Evolutionary conservation across 495 filamentous ascomycete genomes (phyloP).

Genomic region (Hypomontagnella monticulosa): DNA sequence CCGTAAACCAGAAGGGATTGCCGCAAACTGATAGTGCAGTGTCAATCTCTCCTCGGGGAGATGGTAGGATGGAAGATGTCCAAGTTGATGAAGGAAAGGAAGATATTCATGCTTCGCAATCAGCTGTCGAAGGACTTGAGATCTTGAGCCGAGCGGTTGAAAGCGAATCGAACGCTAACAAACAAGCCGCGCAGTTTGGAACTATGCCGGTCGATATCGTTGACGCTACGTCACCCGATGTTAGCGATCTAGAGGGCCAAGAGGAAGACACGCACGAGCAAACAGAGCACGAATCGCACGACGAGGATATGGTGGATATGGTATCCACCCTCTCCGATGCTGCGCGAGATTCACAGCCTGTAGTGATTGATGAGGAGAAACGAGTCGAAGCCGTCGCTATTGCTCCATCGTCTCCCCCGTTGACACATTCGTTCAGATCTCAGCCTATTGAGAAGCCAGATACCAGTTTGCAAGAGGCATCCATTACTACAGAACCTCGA

Average conservation of each 20-base stretch:
- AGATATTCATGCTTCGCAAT: conserved; percentile 4
- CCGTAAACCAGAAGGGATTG: not conserved
- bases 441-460: conserved; percentile 9
- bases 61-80: conserved; percentile 14
- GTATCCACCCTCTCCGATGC: conserved; percentile 7
- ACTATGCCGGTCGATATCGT: conserved; percentile 8
- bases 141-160: conserved; percentile 37
- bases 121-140: conserved; percentile 43
- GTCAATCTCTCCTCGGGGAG: not conserved
- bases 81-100: conserved; percentile 28
- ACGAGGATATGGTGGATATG: conserved; percentile 32
- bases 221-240: not conserved
- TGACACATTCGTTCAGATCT: conserved; percentile 31
- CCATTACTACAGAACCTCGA: conserved; percentile 4
- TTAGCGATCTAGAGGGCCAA: not conserved
- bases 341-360: not conserved
- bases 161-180: conserved; percentile 33
- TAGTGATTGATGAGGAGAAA: conserved; percentile 1
- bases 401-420: conserved; percentile 33
- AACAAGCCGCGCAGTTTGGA: conserved; percentile 21
- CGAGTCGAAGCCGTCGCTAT: not conserved
- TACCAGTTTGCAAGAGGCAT: conserved; percentile 6
- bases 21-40: not conserved
- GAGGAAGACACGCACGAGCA: conserved; percentile 9
- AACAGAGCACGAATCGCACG: conserved; percentile 18